Percentiles rank a stretch among this genome's conserved stretches.
These are phyloP conservation scores for Medicago truncatula DNA, from an alignment of 306 rosid genomes.

Conservation along the genomic window DNA sequence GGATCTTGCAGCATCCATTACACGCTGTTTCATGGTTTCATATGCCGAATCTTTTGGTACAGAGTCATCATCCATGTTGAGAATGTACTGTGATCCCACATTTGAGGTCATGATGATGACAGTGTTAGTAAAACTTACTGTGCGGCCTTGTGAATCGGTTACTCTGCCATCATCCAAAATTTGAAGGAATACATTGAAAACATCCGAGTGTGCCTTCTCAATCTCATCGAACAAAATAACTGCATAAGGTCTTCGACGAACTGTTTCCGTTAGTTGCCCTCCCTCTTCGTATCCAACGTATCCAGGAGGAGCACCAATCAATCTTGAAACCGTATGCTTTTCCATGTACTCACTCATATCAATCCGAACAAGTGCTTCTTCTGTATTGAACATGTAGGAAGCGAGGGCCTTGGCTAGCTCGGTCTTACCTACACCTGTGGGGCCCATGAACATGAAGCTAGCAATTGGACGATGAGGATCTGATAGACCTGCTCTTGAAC, in stretches of 20 bases:
- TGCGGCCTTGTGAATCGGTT: conserved; percentile 95
- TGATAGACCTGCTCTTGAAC: conserved; percentile 97
- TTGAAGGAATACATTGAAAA: conserved; percentile 94
- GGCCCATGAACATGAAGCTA: conserved; percentile 99
- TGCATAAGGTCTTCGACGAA: conserved; percentile 92
- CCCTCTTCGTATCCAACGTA: conserved; percentile 99
- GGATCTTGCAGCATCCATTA: conserved; percentile 94
- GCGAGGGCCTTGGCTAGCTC: conserved; percentile 98
- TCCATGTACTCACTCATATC: conserved; percentile 99
- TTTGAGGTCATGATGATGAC: conserved; percentile 97
- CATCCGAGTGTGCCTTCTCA: conserved; percentile 94
- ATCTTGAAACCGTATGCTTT: conserved; percentile 88
- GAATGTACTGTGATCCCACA: conserved; percentile 95
- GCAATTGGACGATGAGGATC: conserved; percentile 98
- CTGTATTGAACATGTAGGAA: conserved; percentile 90
- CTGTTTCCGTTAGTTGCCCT: conserved; percentile 90
- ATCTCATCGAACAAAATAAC: conserved; percentile 95
- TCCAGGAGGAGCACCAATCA: conserved; percentile 99
- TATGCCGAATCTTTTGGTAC: conserved; percentile 65
- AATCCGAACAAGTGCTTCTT: conserved; percentile 94
- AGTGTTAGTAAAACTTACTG: conserved; percentile 88
- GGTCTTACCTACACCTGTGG: conserved; percentile 97
- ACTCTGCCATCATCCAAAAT: conserved; percentile 96
- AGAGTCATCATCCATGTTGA: conserved; percentile 69
- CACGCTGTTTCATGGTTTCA: conserved; percentile 85